These are phyloP conservation scores for Talaromyces islandicus DNA, from an alignment of 2,329 filamentous ascomycete species.

Conservation along the genomic window DNA sequence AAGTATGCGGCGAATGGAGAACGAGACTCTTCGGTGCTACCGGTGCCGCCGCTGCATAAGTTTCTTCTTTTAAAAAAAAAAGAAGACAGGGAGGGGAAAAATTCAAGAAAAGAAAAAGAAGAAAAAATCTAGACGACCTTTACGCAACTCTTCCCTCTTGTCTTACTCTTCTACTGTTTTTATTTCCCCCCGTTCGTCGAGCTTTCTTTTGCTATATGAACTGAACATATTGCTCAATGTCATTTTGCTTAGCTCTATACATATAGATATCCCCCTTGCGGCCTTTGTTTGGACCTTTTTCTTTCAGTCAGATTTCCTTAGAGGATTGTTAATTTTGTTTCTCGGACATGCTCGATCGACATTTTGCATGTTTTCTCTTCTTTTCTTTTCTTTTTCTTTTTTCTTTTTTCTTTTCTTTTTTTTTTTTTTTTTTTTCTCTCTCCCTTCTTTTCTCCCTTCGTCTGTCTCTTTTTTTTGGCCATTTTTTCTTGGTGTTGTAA, in stretches of 20 bases:
- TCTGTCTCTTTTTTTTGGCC: not conserved
- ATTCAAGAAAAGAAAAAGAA: not conserved
- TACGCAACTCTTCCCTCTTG: not conserved
- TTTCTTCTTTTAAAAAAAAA: not conserved
- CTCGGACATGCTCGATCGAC: not conserved
- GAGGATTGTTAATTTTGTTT: not conserved
- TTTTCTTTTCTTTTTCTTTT: not conserved
- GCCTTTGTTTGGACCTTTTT: not conserved
- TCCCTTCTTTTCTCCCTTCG: not conserved
- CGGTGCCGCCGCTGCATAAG: conserved; percentile 19
- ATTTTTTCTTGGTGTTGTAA: not conserved
- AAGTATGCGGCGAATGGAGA: conserved; percentile 80
- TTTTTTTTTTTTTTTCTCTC: not conserved
- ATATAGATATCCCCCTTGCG: conserved; percentile 7
- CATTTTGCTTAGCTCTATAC: conserved; percentile 2
- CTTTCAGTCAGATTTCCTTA: not conserved
- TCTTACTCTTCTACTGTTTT: not conserved
- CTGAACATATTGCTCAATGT: conserved; percentile 1
- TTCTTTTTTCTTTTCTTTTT: not conserved
- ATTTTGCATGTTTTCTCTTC: not conserved
- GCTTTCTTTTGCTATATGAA: not conserved
- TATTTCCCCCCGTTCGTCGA: not conserved
- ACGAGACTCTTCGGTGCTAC: conserved; percentile 58
- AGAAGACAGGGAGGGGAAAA: not conserved
- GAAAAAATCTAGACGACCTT: not conserved